Evolutionary conservation across 768 basidiomycete species (phyloP), one percentile per base, ranked within the genome.

Genomic region (Kwoniella dendrophila): DNA sequence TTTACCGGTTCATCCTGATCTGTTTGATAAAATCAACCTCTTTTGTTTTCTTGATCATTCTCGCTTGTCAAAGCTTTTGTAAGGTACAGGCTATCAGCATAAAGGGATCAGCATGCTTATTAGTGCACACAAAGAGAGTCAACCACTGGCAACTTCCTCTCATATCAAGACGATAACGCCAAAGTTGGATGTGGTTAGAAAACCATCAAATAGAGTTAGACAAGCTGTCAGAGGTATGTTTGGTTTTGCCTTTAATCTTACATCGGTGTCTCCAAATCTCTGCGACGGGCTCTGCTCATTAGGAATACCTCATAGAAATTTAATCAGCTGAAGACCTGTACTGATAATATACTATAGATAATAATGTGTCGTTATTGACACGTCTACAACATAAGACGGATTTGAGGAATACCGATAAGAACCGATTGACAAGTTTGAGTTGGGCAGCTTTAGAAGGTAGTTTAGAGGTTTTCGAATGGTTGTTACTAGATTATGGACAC

Each of bases 331-430:
- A 6, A 43, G 8, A 8, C 6, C 6, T 43, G 41, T 20, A 43
- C 41, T 11, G 18, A 20, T 6, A 43, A 8, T 11, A 20, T 43
- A 7, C 10, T 11, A n/a, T 75, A 97, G 94, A 95, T 81, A 94
- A 95, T 81, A 95, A 95, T 81, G 86, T 96, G 67, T 88, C 93
- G 70, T 86, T 95, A 64, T 90, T 96, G 73, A 89, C 87, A 81
- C 85, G 94, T 34, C 87, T 97, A 68, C 83, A 92, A 56, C 86
- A 90, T 56, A 75, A 76, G 55, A 59, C 53, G 2, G 92, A 96
- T 73, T 86, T 96, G 83, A 86, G 94, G 22, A 97, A 97, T 80
- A 87, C 91, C 8, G 94, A 97, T 80, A 83, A 87, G 24, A 85
- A 85, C 67, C 84, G 90, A 7, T 88, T 88, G 75, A 96, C 94